Base-by-base conservation (phyloP, 208 protist genomes). In the Giardia duodenalis region DNA sequence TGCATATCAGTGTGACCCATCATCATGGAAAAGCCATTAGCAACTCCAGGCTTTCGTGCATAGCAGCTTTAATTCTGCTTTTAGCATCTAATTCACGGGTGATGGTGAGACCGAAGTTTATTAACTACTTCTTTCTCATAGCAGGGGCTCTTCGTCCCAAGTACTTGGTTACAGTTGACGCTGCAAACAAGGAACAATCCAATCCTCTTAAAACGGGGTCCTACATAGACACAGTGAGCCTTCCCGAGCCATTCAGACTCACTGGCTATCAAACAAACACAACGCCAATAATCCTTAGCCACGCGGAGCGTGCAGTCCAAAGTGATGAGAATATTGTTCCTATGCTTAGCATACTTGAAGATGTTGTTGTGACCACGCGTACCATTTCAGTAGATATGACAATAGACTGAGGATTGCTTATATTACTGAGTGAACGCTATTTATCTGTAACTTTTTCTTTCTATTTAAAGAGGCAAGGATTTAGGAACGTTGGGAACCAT, bases 81-180 rank as follows among this genome's bases (percentile, higher is more conserved):
- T 10, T 45, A n/a, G 43, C 10, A 1, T 30, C 46, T 1, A 2
- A 22, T 1, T 22, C 88, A 2, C 1, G 1, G 4, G 88, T 91
- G 10, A 91, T 46, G 45, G 1, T 47, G 10, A 91, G 88, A 47
- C 88, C 88, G 2, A 91, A 91, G 44, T 91, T n/a, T 45, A 1
- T 1, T 19, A 2, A 4, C 2, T 2, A 48, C 1, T 91, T 47
- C 88, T 91, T 48, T 47, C 44, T 91, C 22, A 22, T 91, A 1
- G 88, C 88, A n/a, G n/a, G 88, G 42, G 2, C 43, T 45, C 1
- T 91, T 2, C 2, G 45, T 10, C 88, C 88, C 0, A 91, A 91
- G 44, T 3, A 47, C 88, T 2, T 2, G n/a, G 4, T 45, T 4
- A 2, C 43, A 3, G 88, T 91, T 22, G 88, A 91, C 46, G 86